phyloP scores from a whole-genome alignment of 1,284 basidiomycete genomes.

The Mrakiaceae sp. region DNA sequence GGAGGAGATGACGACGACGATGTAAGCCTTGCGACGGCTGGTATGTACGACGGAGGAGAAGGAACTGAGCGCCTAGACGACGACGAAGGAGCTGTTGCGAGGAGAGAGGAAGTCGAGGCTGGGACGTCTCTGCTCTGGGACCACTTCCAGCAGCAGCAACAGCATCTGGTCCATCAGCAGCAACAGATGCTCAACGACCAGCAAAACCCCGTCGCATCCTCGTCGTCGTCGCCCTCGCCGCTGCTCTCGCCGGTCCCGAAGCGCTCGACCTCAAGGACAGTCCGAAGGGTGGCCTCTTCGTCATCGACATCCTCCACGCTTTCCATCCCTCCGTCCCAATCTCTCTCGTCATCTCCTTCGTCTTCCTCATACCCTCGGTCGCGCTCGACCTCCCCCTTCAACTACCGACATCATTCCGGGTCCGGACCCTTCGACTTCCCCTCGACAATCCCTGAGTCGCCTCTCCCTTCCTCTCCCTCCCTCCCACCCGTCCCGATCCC shows the following conservation, averaged over 20 bases:
- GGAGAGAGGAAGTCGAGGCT: too few species aligned
- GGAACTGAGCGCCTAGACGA: not conserved
- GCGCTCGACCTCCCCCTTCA: not conserved
- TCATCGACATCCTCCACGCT: too few species aligned
- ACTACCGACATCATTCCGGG: too few species aligned
- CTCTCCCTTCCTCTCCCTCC: not conserved
- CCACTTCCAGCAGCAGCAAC: not conserved
- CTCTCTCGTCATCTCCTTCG: not conserved
- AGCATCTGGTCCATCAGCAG: too few species aligned
- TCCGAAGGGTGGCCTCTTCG: too few species aligned
- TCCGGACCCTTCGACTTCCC: not conserved
- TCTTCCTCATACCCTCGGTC: not conserved
- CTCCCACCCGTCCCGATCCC: not conserved
- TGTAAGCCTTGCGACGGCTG: not conserved
- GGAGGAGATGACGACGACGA: not conserved
- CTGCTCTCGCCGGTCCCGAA: too few species aligned
- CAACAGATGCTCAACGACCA: too few species aligned
- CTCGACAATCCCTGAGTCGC: not conserved
- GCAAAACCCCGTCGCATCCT: too few species aligned
- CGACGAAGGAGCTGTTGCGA: not conserved
- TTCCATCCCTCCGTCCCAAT: too few species aligned
- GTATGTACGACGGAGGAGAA: not conserved
- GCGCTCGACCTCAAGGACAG: too few species aligned
- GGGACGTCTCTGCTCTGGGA: not conserved
- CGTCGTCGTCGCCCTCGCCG: too few species aligned